phyloP scores from a whole-genome alignment of 139 green algal genomes.

The Ettlia oleoabundans region DNA sequence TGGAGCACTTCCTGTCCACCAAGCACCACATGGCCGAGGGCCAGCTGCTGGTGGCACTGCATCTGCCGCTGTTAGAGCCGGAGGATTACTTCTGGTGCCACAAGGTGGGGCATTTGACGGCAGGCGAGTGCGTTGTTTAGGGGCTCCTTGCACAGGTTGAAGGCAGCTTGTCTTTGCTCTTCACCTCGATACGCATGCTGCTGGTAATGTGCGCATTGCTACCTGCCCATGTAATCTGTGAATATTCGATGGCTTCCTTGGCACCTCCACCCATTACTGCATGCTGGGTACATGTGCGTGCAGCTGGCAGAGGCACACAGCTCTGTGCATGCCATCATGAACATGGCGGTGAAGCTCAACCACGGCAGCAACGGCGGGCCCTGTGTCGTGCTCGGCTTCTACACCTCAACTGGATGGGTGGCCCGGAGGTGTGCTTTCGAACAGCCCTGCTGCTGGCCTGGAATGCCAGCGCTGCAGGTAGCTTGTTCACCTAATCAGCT shows the following conservation, averaged over 20 bases:
- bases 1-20: not conserved
- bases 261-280: too few relatives aligned
- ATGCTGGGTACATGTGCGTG: too few relatives aligned
- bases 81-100: constrained; percentile 44
- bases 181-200: too few relatives aligned
- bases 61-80: not conserved
- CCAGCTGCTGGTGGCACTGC: not conserved
- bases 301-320: constrained; percentile 56
- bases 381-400: not conserved
- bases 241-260: too few relatives aligned
- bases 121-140: too few relatives aligned
- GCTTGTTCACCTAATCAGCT: too few relatives aligned
- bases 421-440: not conserved
- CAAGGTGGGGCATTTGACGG: too few relatives aligned
- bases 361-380: not conserved
- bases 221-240: too few relatives aligned
- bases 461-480: not conserved
- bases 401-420: not conserved
- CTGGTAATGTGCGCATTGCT: too few relatives aligned
- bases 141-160: too few relatives aligned
- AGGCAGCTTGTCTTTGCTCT: too few relatives aligned
- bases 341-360: constrained; percentile 50
- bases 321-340: constrained; percentile 59
- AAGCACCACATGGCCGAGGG: not conserved
- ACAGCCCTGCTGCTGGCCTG: not conserved